Evolutionary conservation across 495 filamentous ascomycete species (phyloP).

Genomic region (Hyaloscypha bicolor): DNA sequence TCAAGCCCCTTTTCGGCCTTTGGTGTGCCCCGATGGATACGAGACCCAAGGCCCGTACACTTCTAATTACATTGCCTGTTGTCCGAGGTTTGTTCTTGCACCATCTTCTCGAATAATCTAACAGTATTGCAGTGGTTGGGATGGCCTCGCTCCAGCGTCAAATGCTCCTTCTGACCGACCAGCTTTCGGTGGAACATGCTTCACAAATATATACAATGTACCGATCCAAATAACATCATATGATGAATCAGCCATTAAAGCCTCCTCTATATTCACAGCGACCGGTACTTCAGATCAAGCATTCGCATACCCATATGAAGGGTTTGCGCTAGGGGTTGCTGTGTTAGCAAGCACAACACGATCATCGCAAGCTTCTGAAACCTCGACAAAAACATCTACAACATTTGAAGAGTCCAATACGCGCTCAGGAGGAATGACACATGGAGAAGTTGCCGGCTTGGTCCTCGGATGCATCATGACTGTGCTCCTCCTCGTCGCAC

Average conservation of each 20-base stretch:
- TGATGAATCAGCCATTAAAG: constrained; percentile 20
- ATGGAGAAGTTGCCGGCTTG: constrained; percentile 27
- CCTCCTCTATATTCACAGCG: constrained; percentile 25
- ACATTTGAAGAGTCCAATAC: neutral
- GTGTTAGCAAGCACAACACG: constrained; percentile 16
- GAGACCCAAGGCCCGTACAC: constrained; percentile 4
- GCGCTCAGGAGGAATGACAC: neutral
- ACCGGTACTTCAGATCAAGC: constrained; percentile 23
- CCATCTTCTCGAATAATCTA: constrained; percentile 1
- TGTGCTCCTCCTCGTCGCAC: constrained; percentile 5
- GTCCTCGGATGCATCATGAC: constrained; percentile 23
- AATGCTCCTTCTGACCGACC: constrained; percentile 27
- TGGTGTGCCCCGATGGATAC: constrained; percentile 29
- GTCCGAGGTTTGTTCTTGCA: constrained; percentile 21
- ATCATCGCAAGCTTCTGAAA: neutral
- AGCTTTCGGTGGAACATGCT: constrained; percentile 34
- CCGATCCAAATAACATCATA: constrained; percentile 27
- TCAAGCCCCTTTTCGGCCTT: constrained; percentile 23
- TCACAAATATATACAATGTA: constrained; percentile 27
- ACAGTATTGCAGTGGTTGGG: constrained; percentile 22
- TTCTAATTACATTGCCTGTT: constrained; percentile 28
- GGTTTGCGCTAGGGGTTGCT: constrained; percentile 27
- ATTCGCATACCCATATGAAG: constrained; percentile 32
- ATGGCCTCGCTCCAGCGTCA: constrained; percentile 23
- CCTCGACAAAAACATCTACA: constrained; percentile 2